Evolutionary conservation across 345 rosid species (phyloP), one percentile per base, ranked within the genome.

Genomic region (Angophora floribunda): DNA sequence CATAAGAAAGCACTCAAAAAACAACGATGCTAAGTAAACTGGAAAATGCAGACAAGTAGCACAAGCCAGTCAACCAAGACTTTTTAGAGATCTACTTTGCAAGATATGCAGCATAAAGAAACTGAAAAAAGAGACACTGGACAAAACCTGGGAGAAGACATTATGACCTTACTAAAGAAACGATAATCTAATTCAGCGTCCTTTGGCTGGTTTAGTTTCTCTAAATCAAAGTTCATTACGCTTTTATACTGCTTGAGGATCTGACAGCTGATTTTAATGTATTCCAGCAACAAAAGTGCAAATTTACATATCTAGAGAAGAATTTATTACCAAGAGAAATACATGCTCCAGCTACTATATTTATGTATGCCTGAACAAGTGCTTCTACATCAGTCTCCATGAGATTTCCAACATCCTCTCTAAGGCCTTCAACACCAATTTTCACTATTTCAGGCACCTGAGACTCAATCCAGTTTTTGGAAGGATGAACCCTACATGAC

Each of bases 291-390:
- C 53, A 79, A 75, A 50, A 70, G 22, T 52, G 32, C 84, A 75
- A 75, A 41, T 41, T 28, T 26, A 22, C 70, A 28, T 7, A 52
- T 87, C 63, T 59, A 88, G 85, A 47, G 89, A 15, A 75, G 86
- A 89, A 24, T 89, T 41, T 86, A 86, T 87, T 94, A 96, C 99
- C 99, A 82, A 97, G 94, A 91, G 99, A 95, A 88, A 96, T 95
- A 89, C 99, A 97, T 59, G 99, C 97, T 86, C 99, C 99, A 26
- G 99, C 93, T 88, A 97, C 95, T 89, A 97, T 93, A 90, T 97
- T 97, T 91, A 95, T 94, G 90, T 96, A 97, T 88, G 99, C 97
- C 92, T 96, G 98, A 91, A 96, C 98, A 91, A 93, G 92, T 70
- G 96, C 93, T 93, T 96, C 97, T 52, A 94, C 92, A 89, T 96